Conservation (phyloP, 2,329 filamentous ascomycete species). For the Leptographium radiaticola region DNA sequence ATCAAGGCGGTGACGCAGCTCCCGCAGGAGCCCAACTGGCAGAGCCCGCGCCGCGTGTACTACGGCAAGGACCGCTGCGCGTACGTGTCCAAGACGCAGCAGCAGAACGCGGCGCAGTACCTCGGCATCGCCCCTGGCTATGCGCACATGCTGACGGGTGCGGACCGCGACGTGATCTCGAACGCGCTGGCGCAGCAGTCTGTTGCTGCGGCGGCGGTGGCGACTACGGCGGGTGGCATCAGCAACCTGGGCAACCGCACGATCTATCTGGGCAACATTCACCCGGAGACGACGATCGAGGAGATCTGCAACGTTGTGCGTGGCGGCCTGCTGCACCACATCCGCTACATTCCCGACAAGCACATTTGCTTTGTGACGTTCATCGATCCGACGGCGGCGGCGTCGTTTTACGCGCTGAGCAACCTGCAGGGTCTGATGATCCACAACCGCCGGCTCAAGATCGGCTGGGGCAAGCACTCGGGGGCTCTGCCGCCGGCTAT, state of each 20-base stretch:
- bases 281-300: conserved; percentile 96
- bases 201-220: conserved; percentile 89
- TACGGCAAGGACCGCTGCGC: conserved; percentile 98
- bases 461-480: conserved; percentile 98
- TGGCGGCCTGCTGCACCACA: conserved; percentile 89
- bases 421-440: conserved; percentile 98
- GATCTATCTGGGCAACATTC: conserved; percentile 96
- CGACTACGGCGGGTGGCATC: conserved; percentile 89
- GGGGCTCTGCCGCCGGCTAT: conserved; percentile 92
- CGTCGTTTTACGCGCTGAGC: conserved; percentile 94
- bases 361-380: conserved; percentile 99
- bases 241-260: conserved; percentile 97
- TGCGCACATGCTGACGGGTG: conserved; percentile 88
- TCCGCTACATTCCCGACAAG: conserved; percentile 98
- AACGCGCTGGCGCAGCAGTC: conserved; percentile 95
- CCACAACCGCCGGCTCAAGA: conserved; percentile 93
- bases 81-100: conserved; percentile 98
- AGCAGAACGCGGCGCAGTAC: conserved; percentile 97
- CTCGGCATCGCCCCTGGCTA: conserved; percentile 94
- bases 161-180: conserved; percentile 91
- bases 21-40: conserved; percentile 94
- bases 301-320: conserved; percentile 99
- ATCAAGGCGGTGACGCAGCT: conserved; percentile 97
- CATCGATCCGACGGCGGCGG: conserved; percentile 94
- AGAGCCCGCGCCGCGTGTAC: conserved; percentile 87